Percentiles rank a stretch among this genome's conserved stretches.
Conservation (phyloP, 495 filamentous ascomycete species). For the Penicillium desertorum region DNA sequence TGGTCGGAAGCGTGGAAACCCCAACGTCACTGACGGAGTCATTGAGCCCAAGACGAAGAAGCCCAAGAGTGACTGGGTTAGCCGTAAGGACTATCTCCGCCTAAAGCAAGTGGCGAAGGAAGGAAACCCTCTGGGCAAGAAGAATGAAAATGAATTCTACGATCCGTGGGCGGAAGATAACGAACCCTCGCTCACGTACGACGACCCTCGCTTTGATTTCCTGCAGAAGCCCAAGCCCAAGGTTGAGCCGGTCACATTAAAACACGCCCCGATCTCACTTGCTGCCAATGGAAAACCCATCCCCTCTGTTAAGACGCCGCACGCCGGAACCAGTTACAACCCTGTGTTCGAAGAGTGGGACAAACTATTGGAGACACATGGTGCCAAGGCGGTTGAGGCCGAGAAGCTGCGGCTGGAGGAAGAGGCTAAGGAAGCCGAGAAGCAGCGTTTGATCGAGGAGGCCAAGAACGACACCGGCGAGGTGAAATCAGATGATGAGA, state of each 20-base stretch:
- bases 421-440: conserved; percentile 61
- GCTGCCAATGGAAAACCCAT: conserved; percentile 72
- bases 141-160: conserved; percentile 54
- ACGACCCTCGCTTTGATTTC: conserved; percentile 58
- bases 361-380: conserved; percentile 66
- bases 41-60: conserved; percentile 67
- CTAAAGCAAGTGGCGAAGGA: conserved; percentile 74
- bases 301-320: conserved; percentile 75
- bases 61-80: conserved; percentile 70
- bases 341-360: conserved; percentile 83
- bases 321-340: conserved; percentile 86
- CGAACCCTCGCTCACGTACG: conserved; percentile 38
- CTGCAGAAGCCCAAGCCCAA: conserved; percentile 61
- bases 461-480: conserved; percentile 66
- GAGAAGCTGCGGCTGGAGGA: conserved; percentile 75
- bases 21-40: conserved; percentile 63
- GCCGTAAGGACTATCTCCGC: conserved; percentile 72
- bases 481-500: conserved; percentile 76
- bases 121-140: conserved; percentile 58
- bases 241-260: conserved; percentile 73
- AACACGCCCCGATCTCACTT: conserved; percentile 74
- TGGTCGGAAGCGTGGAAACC: conserved; percentile 66
- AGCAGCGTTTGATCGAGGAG: conserved; percentile 51
- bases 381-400: conserved; percentile 71
- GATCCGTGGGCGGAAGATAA: conserved; percentile 73